A percentile compares a stretch with the other conserved stretches of the same genome.
These are phyloP conservation scores for Candida michaelii DNA, from an alignment of 805 yeast genomes.

Conservation along the genomic window DNA sequence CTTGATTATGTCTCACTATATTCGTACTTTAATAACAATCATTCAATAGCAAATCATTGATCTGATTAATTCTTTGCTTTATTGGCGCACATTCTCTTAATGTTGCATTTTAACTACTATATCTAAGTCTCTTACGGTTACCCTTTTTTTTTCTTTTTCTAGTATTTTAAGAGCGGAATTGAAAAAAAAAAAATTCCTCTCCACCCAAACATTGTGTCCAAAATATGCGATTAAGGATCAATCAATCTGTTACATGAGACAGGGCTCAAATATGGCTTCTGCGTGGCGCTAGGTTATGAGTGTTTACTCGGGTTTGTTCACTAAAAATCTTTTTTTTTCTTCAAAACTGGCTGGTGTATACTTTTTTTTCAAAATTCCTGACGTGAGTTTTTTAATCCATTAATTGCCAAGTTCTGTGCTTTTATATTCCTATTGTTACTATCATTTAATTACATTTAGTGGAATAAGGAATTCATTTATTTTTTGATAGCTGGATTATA, in stretches of 20 bases:
- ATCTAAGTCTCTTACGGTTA: background rate
- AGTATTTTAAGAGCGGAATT: background rate
- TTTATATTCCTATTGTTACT: background rate
- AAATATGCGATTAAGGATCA: slow-evolving; percentile 4
- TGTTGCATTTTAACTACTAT: background rate
- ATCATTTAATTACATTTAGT: background rate
- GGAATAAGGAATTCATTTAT: background rate
- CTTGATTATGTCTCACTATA: background rate
- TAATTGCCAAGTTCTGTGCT: background rate
- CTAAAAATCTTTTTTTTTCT: background rate
- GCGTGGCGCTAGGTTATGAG: slow-evolving; percentile 6
- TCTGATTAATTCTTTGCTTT: background rate
- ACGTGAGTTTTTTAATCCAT: background rate
- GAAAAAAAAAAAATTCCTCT: background rate
- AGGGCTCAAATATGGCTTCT: slow-evolving; percentile 2
- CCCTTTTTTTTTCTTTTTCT: background rate
- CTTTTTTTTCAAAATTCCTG: too few species aligned
- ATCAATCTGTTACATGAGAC: slow-evolving; percentile 1
- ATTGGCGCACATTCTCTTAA: slow-evolving; percentile 1
- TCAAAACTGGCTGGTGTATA: too few species aligned
- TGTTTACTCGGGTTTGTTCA: slow-evolving; percentile 2
- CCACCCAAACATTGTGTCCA: background rate
- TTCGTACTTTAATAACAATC: too few species aligned
- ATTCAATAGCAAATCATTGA: too few species aligned
- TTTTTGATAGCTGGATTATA: too few species aligned